phyloP scores from a whole-genome alignment of 495 filamentous ascomycete species.

The Neurospora sp. region DNA sequence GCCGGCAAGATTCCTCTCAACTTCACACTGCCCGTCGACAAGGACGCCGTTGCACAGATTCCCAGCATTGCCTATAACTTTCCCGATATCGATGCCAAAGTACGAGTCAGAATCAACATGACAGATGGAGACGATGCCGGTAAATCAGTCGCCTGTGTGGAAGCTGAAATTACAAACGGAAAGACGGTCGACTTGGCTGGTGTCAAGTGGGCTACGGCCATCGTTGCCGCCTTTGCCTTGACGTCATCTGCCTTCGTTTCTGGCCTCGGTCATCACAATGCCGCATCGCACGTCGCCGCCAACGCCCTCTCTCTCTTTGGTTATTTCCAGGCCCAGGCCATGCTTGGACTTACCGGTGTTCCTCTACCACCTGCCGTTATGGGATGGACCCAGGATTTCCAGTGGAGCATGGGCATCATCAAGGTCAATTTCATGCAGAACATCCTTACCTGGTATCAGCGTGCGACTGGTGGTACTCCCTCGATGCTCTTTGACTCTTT shows the following conservation, averaged over 20 bases:
- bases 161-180: constrained; percentile 82
- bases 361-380: constrained; percentile 80
- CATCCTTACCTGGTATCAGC: constrained; percentile 94
- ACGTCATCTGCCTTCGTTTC: constrained; percentile 77
- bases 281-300: constrained; percentile 89
- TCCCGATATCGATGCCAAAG: constrained; percentile 83
- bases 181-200: constrained; percentile 85
- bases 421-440: constrained; percentile 74
- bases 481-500: constrained; percentile 70
- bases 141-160: constrained; percentile 71
- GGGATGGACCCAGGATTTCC: constrained; percentile 97
- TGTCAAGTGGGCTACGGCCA: constrained; percentile 85
- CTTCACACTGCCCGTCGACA: constrained; percentile 55
- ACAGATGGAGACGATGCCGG: constrained; percentile 33
- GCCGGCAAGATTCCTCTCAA: constrained; percentile 71
- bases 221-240: constrained; percentile 79
- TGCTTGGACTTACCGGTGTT: constrained; percentile 78
- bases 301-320: constrained; percentile 90
- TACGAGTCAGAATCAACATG: constrained; percentile 70
- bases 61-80: constrained; percentile 83
- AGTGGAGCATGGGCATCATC: constrained; percentile 98
- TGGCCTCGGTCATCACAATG: constrained; percentile 83
- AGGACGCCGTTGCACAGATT: constrained; percentile 49
- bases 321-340: constrained; percentile 96
- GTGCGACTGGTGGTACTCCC: constrained; percentile 82